Percentiles rank a stretch among this genome's conserved stretches.
These are phyloP conservation scores for Penicillium sp. DNA, from an alignment of 2,329 filamentous ascomycete genomes.

Conservation along the genomic window DNA sequence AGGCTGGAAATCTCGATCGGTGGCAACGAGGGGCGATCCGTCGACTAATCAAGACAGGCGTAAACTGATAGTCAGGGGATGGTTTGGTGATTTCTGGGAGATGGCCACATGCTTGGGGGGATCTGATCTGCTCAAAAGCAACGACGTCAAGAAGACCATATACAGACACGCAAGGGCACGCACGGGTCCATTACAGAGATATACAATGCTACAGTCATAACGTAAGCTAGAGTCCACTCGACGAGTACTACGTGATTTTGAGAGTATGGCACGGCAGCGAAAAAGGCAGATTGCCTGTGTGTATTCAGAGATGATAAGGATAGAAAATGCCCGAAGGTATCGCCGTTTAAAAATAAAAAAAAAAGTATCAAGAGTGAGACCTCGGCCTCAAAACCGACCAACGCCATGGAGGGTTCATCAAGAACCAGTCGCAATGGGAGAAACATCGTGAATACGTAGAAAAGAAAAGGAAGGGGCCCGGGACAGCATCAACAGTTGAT, in stretches of 20 bases:
- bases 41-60: no score
- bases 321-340: conserved; percentile 21
- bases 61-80: no score
- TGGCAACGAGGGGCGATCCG: neutral
- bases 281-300: neutral
- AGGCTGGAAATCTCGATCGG: neutral
- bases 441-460: conserved; percentile 2
- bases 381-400: conserved; percentile 28
- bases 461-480: conserved; percentile 2
- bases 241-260: no score
- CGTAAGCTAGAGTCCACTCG: no score
- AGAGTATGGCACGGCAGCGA: neutral
- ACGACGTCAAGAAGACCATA: no score
- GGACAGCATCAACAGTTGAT: neutral
- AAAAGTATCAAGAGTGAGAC: conserved; percentile 11
- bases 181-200: no score
- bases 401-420: conserved; percentile 33
- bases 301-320: conserved; percentile 12
- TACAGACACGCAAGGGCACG: no score
- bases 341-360: conserved; percentile 11
- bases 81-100: no score
- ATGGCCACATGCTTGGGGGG: no score
- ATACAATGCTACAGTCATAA: no score
- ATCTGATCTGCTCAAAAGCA: no score
- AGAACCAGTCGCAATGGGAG: conserved; percentile 24